Conservation (phyloP, 192 early-diverging fungal genomes). For the Backusella luteola region DNA sequence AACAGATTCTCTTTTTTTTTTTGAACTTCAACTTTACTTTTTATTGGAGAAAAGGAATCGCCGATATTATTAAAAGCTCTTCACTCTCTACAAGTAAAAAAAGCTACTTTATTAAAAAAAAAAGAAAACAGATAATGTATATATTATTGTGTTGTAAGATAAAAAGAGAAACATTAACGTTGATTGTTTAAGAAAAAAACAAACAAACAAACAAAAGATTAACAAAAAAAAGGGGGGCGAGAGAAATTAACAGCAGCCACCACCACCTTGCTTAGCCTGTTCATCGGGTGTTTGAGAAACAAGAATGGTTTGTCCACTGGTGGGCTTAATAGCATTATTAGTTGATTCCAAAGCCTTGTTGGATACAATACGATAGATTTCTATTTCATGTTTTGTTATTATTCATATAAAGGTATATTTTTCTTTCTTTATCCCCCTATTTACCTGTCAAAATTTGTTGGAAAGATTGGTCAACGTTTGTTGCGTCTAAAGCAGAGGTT, state of each 20-base stretch:
- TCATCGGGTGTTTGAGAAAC: slow-evolving; percentile 61
- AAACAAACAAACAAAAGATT: background rate
- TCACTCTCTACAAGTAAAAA: background rate
- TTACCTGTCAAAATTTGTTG: slow-evolving; percentile 93
- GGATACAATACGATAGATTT: slow-evolving; percentile 97
- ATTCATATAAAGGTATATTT: background rate
- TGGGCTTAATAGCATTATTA: slow-evolving; percentile 67
- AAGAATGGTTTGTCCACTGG: slow-evolving; percentile 69
- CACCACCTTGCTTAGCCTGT: slow-evolving; percentile 40
- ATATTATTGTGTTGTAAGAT: background rate
- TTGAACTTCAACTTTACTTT: background rate
- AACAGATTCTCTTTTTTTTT: background rate
- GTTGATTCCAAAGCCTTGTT: slow-evolving; percentile 92
- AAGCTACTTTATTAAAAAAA: background rate
- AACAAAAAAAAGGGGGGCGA: background rate
- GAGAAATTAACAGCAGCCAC: slow-evolving; percentile 60
- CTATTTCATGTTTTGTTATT: slow-evolving; percentile 32
- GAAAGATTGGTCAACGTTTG: slow-evolving; percentile 97
- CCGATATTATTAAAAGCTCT: background rate
- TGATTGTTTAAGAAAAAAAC: background rate
- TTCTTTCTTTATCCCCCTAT: background rate
- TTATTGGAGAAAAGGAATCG: background rate
- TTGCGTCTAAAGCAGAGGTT: slow-evolving; percentile 95
- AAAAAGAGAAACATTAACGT: background rate
- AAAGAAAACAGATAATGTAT: background rate